phyloP scores from a whole-genome alignment of 768 basidiomycete genomes.

The Boletus coccyginus region DNA sequence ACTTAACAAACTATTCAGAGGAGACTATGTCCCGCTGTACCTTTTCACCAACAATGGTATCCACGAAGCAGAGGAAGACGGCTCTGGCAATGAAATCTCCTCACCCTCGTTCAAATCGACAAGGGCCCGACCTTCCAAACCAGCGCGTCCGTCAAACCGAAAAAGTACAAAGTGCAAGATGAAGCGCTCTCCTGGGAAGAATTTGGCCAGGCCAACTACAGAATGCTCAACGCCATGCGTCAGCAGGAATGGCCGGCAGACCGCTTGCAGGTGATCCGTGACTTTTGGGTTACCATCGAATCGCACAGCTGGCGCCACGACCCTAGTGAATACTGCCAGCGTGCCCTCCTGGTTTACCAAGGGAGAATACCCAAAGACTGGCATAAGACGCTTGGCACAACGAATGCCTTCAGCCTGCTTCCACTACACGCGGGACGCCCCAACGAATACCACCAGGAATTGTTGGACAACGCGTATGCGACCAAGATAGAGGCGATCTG shows the following conservation, averaged over 20 bases:
- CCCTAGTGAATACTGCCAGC: too few relatives aligned
- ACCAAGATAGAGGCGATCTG: too few relatives aligned
- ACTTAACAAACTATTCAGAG: neutral
- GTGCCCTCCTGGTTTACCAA: too few relatives aligned
- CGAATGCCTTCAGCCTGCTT: fast-evolving
- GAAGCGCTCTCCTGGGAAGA: neutral
- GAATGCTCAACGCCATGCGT: too few relatives aligned
- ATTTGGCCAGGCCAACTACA: neutral
- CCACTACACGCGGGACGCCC: fast-evolving
- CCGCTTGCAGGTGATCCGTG: too few relatives aligned
- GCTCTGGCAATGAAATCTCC: neutral
- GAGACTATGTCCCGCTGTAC: neutral
- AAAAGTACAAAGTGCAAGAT: neutral
- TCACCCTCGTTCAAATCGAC: too few relatives aligned
- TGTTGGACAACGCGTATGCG: too few relatives aligned
- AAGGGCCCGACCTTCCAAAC: neutral
- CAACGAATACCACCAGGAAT: neutral
- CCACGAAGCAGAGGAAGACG: neutral
- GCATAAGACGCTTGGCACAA: neutral
- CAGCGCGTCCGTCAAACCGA: neutral
- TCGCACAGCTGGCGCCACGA: too few relatives aligned
- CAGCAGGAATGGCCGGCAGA: too few relatives aligned
- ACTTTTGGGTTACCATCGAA: too few relatives aligned
- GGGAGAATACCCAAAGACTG: too few relatives aligned
- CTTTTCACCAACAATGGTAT: neutral